Evolutionary conservation across 78 protist species (phyloP).

Genomic region (Emiliania huxleyi): DNA sequence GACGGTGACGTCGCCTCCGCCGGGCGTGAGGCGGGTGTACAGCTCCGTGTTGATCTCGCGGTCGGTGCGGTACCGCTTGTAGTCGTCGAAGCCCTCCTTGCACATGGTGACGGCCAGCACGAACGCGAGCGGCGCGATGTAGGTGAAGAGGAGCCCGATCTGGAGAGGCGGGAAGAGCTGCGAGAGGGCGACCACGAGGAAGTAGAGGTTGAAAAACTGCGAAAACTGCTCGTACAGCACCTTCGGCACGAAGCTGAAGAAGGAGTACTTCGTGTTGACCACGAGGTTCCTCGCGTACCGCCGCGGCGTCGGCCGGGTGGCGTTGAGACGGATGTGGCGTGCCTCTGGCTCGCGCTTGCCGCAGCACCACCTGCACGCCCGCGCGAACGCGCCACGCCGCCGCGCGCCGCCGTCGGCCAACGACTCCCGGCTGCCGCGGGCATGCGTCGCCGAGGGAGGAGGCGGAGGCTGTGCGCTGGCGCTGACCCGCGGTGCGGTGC

Average conservation of each 20-base stretch:
- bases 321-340: background rate
- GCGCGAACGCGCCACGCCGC: background rate
- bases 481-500: background rate
- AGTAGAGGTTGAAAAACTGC: slow-evolving; percentile 90
- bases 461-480: background rate
- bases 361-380: background rate
- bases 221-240: slow-evolving; percentile 88
- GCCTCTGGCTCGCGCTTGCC: background rate
- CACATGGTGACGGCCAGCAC: slow-evolving; percentile 79
- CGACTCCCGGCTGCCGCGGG: too few species aligned
- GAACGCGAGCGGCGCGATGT: slow-evolving; percentile 90
- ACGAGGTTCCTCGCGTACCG: background rate
- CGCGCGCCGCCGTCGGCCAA: too few species aligned
- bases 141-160: slow-evolving; percentile 89
- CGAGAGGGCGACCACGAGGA: slow-evolving; percentile 86
- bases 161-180: slow-evolving; percentile 90
- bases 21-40: slow-evolving; percentile 62
- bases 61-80: slow-evolving; percentile 81
- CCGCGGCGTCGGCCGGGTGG: background rate
- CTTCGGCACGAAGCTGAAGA: slow-evolving; percentile 69
- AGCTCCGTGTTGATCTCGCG: slow-evolving; percentile 78
- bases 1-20: slow-evolving; percentile 55
- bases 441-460: background rate
- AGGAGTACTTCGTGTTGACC: background rate
- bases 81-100: slow-evolving; percentile 91